phyloP scores from a whole-genome alignment of 352 stramenopile species.

The Globisporangium carolinianum region DNA sequence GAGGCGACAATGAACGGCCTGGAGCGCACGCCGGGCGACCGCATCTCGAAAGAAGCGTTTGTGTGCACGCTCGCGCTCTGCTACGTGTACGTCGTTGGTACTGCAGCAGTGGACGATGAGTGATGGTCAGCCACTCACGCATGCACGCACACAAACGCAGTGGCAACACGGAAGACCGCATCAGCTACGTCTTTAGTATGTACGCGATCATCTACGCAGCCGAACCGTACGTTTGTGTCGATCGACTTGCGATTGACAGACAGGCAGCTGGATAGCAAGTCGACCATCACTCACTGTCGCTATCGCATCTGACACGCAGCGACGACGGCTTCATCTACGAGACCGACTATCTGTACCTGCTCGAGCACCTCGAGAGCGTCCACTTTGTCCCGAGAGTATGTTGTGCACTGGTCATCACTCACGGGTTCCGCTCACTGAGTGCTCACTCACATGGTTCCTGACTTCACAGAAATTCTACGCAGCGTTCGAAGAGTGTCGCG shows the following conservation, averaged over 20 bases:
- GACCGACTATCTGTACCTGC: slow-evolving; percentile 61
- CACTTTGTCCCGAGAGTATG: slow-evolving; percentile 55
- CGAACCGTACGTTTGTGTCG: slow-evolving; percentile 35
- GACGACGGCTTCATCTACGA: slow-evolving; percentile 56
- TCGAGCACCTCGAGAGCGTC: slow-evolving; percentile 61
- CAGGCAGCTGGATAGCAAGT: too few relatives aligned
- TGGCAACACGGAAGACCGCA: slow-evolving; percentile 83
- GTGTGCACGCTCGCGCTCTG: slow-evolving; percentile 60
- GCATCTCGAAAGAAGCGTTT: slow-evolving; percentile 68
- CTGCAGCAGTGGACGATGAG: too few relatives aligned
- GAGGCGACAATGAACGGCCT: slow-evolving; percentile 63
- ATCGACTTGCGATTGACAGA: neutral
- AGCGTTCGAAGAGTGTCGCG: slow-evolving; percentile 67
- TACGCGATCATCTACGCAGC: slow-evolving; percentile 68
- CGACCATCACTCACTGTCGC: neutral
- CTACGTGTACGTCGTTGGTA: slow-evolving; percentile 49
- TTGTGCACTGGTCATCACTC: too few relatives aligned
- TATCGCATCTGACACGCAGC: slow-evolving; percentile 13
- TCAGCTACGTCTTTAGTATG: slow-evolving; percentile 85
- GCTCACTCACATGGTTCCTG: neutral
- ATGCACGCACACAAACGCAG: slow-evolving; percentile 15
- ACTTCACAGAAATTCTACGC: slow-evolving; percentile 43
- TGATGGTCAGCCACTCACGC: too few relatives aligned
- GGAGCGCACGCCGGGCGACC: slow-evolving; percentile 39
- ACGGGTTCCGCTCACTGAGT: neutral